Conservation (phyloP, 1,139 yeast genomes). For the Debaryomyces subglobosus region DNA sequence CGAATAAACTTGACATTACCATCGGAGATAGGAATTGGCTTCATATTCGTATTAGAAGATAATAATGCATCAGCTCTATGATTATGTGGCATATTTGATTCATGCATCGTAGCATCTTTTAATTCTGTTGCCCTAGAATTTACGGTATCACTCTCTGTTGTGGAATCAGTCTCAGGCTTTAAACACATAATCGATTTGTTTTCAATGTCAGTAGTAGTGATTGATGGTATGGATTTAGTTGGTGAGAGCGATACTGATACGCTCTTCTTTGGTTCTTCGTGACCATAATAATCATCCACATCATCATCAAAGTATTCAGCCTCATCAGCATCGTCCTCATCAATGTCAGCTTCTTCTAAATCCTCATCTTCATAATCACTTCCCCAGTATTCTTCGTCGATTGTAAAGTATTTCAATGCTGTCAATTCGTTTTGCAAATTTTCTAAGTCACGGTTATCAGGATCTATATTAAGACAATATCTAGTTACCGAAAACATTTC, state of each 20-base stretch:
- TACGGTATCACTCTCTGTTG: constrained; percentile 10
- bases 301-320: constrained; percentile 11
- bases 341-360: constrained; percentile 33
- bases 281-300: constrained; percentile 4
- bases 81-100: constrained; percentile 37
- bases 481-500: constrained; percentile 85
- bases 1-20: constrained; percentile 42
- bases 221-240: constrained; percentile 4
- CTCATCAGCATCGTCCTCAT: constrained; percentile 20
- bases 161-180: constrained; percentile 1
- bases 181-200: constrained; percentile 1
- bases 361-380: constrained; percentile 50
- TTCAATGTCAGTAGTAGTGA: constrained; percentile 3
- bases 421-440: constrained; percentile 62
- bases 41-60: constrained; percentile 41
- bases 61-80: constrained; percentile 51
- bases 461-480: constrained; percentile 80
- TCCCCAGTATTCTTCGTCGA: constrained; percentile 73
- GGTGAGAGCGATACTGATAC: constrained; percentile 10
- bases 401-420: constrained; percentile 69
- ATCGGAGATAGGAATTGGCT: constrained; percentile 46
- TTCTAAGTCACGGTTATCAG: constrained; percentile 73
- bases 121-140: constrained; percentile 9
- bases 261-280: neutral
- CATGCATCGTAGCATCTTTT: constrained; percentile 9